A percentile compares a stretch with the other conserved stretches of the same genome.
Conservation (phyloP, 1,284 basidiomycete genomes). For the Leccinum pachyderme region DNA sequence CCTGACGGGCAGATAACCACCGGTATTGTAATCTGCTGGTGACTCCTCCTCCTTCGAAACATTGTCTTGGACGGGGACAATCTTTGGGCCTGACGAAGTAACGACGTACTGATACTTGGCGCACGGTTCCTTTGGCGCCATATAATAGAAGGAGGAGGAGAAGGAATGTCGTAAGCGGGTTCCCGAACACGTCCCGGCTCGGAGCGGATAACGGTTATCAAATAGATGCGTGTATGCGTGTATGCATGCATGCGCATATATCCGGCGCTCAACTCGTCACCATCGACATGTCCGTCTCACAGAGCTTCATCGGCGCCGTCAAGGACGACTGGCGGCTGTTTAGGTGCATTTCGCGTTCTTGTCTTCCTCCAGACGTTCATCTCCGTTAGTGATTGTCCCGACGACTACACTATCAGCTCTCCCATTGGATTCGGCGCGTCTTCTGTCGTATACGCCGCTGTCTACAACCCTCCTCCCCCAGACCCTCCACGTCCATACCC, state of each 20-base stretch:
- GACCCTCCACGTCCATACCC: constrained; percentile 43
- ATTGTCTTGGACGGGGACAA: constrained; percentile 62
- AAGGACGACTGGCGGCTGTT: constrained; percentile 84
- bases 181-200: constrained; percentile 23
- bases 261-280: neutral
- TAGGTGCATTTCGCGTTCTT: constrained; percentile 43
- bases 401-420: constrained; percentile 71
- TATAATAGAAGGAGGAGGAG: constrained; percentile 29
- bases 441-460: constrained; percentile 80
- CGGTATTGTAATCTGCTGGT: constrained; percentile 75
- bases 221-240: neutral
- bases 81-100: constrained; percentile 63
- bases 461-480: constrained; percentile 48
- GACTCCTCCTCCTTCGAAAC: constrained; percentile 73
- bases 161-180: constrained; percentile 6
- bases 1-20: constrained; percentile 78
- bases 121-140: constrained; percentile 65
- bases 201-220: constrained; percentile 12
- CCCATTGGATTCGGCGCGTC: constrained; percentile 87
- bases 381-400: constrained; percentile 53
- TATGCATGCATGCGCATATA: too few species aligned
- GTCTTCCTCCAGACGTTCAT: neutral
- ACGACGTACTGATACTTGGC: constrained; percentile 74
- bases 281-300: constrained; percentile 10
- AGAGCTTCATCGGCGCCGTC: constrained; percentile 68